Conservation (phyloP, 805 yeast genomes). For the Monosporozyma siamensis region DNA sequence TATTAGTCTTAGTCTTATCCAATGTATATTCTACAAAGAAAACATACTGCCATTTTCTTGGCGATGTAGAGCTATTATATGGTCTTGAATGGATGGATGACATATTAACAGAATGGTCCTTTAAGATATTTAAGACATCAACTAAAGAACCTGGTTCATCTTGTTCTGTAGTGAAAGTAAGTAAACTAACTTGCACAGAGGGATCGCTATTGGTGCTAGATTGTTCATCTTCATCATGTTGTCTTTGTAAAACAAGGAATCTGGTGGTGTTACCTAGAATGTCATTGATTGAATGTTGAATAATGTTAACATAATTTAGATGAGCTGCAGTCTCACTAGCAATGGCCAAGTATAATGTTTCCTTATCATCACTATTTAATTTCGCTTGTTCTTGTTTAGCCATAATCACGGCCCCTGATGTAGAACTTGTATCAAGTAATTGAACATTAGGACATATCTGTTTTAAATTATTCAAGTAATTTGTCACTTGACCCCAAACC, state of each 20-base stretch:
- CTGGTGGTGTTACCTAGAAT: conserved; percentile 71
- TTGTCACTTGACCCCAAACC: conserved; percentile 88
- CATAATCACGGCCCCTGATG: conserved; percentile 74
- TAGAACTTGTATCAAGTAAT: conserved; percentile 61
- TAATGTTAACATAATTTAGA: conserved; percentile 47
- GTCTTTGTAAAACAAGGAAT: conserved; percentile 56
- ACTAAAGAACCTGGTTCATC: conserved; percentile 71
- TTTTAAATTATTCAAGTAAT: conserved; percentile 39
- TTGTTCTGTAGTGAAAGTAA: conserved; percentile 56
- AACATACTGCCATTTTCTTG: conserved; percentile 61
- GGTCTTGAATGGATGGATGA: conserved; percentile 75
- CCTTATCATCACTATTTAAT: conserved; percentile 21
- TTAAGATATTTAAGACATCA: conserved; percentile 50
- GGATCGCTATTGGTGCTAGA: neutral
- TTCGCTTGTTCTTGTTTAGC: conserved; percentile 30
- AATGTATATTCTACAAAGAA: conserved; percentile 59
- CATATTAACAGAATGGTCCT: conserved; percentile 49
- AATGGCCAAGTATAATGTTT: conserved; percentile 52
- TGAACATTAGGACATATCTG: conserved; percentile 24
- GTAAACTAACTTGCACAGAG: conserved; percentile 36
- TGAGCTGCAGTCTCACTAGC: conserved; percentile 62
- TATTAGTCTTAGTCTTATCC: conserved; percentile 23
- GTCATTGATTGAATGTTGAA: conserved; percentile 58
- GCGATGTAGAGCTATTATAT: conserved; percentile 24
- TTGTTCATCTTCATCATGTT: conserved; percentile 7